phyloP scores from a whole-genome alignment of 257 asterid genomes.

The Plantago elongata region DNA sequence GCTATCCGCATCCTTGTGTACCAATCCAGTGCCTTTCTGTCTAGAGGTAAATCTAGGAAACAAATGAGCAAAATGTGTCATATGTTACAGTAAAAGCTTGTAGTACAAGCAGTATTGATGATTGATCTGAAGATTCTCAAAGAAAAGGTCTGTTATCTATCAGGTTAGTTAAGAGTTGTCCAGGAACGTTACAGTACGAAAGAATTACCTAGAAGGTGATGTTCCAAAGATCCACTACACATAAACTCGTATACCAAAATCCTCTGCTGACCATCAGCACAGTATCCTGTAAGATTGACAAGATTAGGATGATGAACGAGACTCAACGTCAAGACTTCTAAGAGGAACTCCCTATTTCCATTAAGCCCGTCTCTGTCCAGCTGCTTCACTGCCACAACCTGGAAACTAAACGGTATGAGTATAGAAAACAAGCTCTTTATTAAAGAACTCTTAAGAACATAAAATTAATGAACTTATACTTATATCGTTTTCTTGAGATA shows the following conservation, averaged over 20 bases:
- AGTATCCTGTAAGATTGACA: slow-evolving; percentile 71
- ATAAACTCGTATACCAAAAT: slow-evolving; percentile 68
- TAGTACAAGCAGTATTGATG: too few relatives aligned
- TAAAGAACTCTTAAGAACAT: background rate
- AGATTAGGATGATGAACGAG: slow-evolving; percentile 66
- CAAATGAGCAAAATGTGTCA: background rate
- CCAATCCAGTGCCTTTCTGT: slow-evolving; percentile 40
- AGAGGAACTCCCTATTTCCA: slow-evolving; percentile 45
- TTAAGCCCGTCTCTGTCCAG: slow-evolving; percentile 43
- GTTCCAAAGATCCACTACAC: slow-evolving; percentile 66
- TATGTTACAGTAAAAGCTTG: too few relatives aligned
- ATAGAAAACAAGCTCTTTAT: background rate
- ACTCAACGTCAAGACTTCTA: slow-evolving; percentile 79
- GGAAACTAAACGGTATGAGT: slow-evolving; percentile 6
- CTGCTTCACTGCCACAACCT: slow-evolving; percentile 56
- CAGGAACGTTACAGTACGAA: background rate
- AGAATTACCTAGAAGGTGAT: slow-evolving; percentile 59
- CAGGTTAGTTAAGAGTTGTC: background rate
- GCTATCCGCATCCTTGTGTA: slow-evolving; percentile 44
- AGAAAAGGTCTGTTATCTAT: too few relatives aligned
- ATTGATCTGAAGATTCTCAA: too few relatives aligned
- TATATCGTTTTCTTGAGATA: slow-evolving; percentile 61
- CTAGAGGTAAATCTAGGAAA: slow-evolving; percentile 27
- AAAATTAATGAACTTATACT: slow-evolving; percentile 25
- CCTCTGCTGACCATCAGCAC: slow-evolving; percentile 88